Conservation (phyloP, 2,329 filamentous ascomycete genomes). For the Venturia asperata region DNA sequence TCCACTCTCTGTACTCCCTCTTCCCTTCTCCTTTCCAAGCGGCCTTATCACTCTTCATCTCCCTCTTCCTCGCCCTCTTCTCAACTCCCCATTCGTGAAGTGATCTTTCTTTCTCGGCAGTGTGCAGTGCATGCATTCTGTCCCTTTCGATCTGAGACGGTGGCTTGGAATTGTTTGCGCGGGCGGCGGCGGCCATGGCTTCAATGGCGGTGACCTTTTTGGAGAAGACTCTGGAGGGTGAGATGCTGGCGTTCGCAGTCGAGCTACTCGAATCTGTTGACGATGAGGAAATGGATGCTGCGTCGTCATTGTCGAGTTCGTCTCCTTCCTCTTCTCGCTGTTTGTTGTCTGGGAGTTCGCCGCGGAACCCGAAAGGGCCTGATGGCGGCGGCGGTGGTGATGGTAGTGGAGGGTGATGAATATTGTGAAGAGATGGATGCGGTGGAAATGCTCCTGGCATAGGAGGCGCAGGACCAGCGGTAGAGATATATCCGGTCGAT, state of each 20-base stretch:
- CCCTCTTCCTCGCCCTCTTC: conserved; percentile 7
- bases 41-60: not conserved
- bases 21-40: conserved; percentile 12
- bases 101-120: not conserved
- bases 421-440: not conserved
- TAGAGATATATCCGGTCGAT: not conserved
- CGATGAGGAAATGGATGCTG: conserved; percentile 1
- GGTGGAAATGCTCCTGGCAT: conserved; percentile 14
- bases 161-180: not conserved
- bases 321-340: conserved; percentile 6
- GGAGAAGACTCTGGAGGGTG: conserved; percentile 2
- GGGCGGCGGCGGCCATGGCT: conserved; percentile 11
- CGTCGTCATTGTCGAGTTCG: not conserved
- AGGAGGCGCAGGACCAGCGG: not conserved
- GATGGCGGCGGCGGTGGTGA: not conserved
- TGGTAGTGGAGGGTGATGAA: conserved; percentile 7
- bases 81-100: not conserved
- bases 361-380: not conserved
- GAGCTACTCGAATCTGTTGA: not conserved
- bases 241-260: not conserved
- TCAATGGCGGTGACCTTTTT: conserved; percentile 7
- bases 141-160: conserved; percentile 1
- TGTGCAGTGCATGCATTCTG: not conserved
- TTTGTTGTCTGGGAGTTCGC: not conserved
- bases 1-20: not conserved